Conservation (phyloP, 345 rosid genomes). For the Psidium friedrichsthalianum region DNA sequence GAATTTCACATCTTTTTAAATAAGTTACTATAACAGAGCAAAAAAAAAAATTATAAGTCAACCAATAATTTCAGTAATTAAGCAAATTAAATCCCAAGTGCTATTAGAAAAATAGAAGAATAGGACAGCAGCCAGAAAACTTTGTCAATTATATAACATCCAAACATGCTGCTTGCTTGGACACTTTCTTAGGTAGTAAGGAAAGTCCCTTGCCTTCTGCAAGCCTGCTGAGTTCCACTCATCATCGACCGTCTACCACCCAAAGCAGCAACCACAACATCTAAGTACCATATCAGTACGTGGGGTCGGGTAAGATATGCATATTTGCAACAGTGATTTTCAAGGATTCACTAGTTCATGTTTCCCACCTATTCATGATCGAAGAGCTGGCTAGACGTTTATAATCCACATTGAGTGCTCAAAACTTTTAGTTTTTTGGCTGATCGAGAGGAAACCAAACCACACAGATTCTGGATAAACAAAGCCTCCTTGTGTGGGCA, state of each 20-base stretch:
- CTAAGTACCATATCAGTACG: not conserved
- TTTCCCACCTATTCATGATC: not conserved
- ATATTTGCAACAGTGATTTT: not conserved
- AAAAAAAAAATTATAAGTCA: not conserved
- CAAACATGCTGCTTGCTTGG: not conserved
- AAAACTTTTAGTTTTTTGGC: not conserved
- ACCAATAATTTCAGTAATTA: not conserved
- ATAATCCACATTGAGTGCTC: not conserved
- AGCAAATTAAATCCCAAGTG: not conserved
- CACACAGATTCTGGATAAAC: not conserved
- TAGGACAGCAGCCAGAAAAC: not conserved
- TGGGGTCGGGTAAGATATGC: not conserved
- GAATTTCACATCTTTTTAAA: too few relatives aligned
- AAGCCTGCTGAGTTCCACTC: not conserved
- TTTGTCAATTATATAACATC: not conserved
- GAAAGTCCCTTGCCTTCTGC: not conserved
- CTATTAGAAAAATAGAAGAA: not conserved
- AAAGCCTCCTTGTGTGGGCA: not conserved
- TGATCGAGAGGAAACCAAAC: not conserved
- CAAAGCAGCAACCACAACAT: not conserved
- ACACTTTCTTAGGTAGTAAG: not conserved
- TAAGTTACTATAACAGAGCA: too few relatives aligned
- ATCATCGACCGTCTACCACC: not conserved
- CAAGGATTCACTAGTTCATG: not conserved
- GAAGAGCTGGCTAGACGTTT: not conserved